These are phyloP conservation scores for Wickerhamiella brachini DNA, from an alignment of 805 yeast genomes.

Conservation along the genomic window DNA sequence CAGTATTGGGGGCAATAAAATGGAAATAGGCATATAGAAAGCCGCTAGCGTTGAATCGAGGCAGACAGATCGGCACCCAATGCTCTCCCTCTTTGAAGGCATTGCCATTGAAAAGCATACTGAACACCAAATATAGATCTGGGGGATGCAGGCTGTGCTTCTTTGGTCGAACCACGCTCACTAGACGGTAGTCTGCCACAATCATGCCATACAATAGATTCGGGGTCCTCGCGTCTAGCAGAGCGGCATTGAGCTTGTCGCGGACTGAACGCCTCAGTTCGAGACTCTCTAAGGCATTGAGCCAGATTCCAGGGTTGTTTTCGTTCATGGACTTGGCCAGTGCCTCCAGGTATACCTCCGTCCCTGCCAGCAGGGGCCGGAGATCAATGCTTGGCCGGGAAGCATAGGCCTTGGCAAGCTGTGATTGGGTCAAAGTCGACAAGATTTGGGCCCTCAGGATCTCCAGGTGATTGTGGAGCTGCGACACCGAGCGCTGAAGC, in stretches of 20 bases:
- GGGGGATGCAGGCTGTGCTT: slow-evolving; percentile 68
- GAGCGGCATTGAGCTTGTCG: slow-evolving; percentile 39
- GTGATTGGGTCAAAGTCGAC: slow-evolving; percentile 74
- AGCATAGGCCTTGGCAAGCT: slow-evolving; percentile 52
- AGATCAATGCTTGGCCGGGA: slow-evolving; percentile 71
- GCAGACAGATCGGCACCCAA: slow-evolving; percentile 90
- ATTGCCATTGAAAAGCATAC: slow-evolving; percentile 50
- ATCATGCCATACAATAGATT: slow-evolving; percentile 65
- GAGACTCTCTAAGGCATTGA: slow-evolving; percentile 54
- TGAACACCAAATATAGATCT: slow-evolving; percentile 62
- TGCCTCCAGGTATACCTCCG: slow-evolving; percentile 61
- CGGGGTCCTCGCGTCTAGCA: slow-evolving; percentile 35
- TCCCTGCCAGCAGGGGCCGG: slow-evolving; percentile 55
- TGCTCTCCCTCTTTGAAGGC: slow-evolving; percentile 46
- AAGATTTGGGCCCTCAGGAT: slow-evolving; percentile 62
- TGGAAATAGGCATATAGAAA: slow-evolving; percentile 72
- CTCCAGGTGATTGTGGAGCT: slow-evolving; percentile 50
- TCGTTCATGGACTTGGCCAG: slow-evolving; percentile 40
- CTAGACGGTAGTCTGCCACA: slow-evolving; percentile 48
- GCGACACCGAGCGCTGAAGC: slow-evolving; percentile 24
- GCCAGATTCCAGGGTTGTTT: slow-evolving; percentile 43
- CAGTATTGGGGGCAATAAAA: slow-evolving; percentile 32
- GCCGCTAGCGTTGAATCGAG: slow-evolving; percentile 79
- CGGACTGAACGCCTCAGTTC: slow-evolving; percentile 46
- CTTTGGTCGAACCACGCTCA: slow-evolving; percentile 61